These are phyloP conservation scores for Brasenia schreberi DNA, from an alignment of 164 flowering plant species.

Conservation along the genomic window DNA sequence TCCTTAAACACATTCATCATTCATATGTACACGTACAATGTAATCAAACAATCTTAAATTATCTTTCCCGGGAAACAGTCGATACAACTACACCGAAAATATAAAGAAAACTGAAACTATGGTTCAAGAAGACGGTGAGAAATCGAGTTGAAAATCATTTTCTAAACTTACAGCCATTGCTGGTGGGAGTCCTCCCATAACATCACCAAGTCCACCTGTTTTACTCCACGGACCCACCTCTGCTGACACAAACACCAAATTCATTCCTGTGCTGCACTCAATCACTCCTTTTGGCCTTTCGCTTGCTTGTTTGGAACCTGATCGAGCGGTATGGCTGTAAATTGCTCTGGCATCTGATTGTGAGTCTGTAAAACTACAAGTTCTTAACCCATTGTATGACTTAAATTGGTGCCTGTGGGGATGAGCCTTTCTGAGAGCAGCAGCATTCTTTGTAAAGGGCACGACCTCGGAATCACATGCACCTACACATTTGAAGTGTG, in stretches of 20 bases:
- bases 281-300: slow-evolving; percentile 10
- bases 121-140: too few species aligned
- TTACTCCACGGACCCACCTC: slow-evolving; percentile 83
- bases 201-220: slow-evolving; percentile 90
- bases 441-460: slow-evolving; percentile 5
- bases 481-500: neutral
- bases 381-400: slow-evolving; percentile 44
- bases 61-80: too few species aligned
- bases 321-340: slow-evolving; percentile 5
- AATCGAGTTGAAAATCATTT: too few species aligned
- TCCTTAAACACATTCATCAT: too few species aligned
- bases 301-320: slow-evolving; percentile 7
- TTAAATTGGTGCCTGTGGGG: slow-evolving; percentile 18
- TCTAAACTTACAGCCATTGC: slow-evolving; percentile 46
- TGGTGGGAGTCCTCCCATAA: slow-evolving; percentile 72
- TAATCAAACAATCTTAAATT: too few species aligned
- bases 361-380: slow-evolving; percentile 19
- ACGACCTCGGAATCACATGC: slow-evolving; percentile 15
- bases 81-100: too few species aligned
- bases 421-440: slow-evolving; percentile 1
- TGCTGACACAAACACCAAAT: slow-evolving; percentile 35
- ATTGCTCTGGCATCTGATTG: slow-evolving; percentile 11
- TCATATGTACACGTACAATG: too few species aligned
- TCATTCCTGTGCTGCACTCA: slow-evolving; percentile 36
- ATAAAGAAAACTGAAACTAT: too few species aligned